Evolutionary conservation across 176 grass and related monocot genomes (phyloP).

Genomic region (Olyra latifolia): DNA sequence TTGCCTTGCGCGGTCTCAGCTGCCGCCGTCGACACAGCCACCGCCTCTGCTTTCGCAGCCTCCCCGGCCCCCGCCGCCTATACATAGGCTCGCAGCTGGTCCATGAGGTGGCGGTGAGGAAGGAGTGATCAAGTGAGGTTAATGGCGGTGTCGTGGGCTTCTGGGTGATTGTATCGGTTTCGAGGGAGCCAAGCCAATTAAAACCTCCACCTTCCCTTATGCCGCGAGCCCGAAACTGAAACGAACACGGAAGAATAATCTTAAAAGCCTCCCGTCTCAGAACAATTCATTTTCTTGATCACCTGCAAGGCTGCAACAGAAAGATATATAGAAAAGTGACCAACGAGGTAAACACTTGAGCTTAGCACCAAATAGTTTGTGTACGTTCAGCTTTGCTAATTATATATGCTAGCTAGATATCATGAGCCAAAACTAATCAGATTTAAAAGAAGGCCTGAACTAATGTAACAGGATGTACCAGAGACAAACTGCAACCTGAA

Average conservation of each 20-base stretch:
- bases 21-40: neutral
- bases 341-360: neutral
- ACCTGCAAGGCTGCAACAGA: no score
- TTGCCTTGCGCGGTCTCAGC: neutral
- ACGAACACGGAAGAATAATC: constrained; percentile 7
- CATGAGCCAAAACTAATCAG: no score
- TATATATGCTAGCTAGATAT: no score
- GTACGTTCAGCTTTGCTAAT: no score
- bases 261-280: constrained; percentile 15
- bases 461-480: neutral
- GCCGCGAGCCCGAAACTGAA: constrained; percentile 36
- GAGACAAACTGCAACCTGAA: no score
- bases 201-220: neutral
- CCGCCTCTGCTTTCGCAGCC: no score
- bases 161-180: constrained; percentile 26
- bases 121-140: neutral
- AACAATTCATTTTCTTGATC: neutral
- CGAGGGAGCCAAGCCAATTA: no score
- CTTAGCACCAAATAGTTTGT: no score
- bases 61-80: no score
- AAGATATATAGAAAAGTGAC: constrained; percentile 25
- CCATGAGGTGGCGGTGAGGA: constrained; percentile 29
- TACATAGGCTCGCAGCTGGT: constrained; percentile 12
- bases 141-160: constrained; percentile 14
- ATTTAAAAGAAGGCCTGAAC: constrained; percentile 32